Conservation (phyloP, 192 early-diverging fungal genomes). For the Coemansia sp. region DNA sequence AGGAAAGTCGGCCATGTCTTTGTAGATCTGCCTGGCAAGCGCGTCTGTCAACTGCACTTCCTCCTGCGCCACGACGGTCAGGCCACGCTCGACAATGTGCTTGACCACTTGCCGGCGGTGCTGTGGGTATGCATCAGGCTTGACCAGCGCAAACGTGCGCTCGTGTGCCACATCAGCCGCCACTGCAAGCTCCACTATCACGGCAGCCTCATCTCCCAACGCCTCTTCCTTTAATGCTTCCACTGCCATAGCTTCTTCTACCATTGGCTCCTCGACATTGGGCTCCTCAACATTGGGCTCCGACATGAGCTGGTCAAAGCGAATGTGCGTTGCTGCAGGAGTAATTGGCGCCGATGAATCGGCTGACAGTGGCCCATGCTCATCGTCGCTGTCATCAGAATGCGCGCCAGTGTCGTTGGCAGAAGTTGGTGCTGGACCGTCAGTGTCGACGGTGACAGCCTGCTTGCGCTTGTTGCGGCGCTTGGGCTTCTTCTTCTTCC, state of each 20-base stretch:
- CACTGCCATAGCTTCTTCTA: not conserved
- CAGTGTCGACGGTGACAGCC: conserved; percentile 10
- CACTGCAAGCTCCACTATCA: conserved; percentile 15
- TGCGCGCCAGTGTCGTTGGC: conserved; percentile 1
- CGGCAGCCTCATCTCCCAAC: not conserved
- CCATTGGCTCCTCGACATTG: too few relatives aligned
- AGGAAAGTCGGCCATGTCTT: conserved; percentile 26
- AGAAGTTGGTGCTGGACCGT: not conserved
- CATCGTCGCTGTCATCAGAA: conserved; percentile 35
- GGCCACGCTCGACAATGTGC: conserved; percentile 24
- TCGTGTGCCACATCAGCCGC: conserved; percentile 26
- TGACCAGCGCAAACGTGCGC: conserved; percentile 49
- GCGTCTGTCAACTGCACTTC: conserved; percentile 33
- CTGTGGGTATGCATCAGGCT: conserved; percentile 45
- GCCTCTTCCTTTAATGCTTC: not conserved
- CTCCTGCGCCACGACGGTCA: conserved; percentile 37
- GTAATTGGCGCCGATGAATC: not conserved
- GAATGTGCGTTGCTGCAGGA: not conserved
- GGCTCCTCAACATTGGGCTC: not conserved
- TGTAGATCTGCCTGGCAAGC: conserved; percentile 26
- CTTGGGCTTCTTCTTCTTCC: conserved; percentile 43
- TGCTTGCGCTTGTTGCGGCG: conserved; percentile 47
- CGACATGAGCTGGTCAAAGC: not conserved
- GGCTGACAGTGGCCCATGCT: not conserved
- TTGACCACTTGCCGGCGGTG: conserved; percentile 28